phyloP scores from a whole-genome alignment of 768 basidiomycete species.

The Scleroderma bovista region DNA sequence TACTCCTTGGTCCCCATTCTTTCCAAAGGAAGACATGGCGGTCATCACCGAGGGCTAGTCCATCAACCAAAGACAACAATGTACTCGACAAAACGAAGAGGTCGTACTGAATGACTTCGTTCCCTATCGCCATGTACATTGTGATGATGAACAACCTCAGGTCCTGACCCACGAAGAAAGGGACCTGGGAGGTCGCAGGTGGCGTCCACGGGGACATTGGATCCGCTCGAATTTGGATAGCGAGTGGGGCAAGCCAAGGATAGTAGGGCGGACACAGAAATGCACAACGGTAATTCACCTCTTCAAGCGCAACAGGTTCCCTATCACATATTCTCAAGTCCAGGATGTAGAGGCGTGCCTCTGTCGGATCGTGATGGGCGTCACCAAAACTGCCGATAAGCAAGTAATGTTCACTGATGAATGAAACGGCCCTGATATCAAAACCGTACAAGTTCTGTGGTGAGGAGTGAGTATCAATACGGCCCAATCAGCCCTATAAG shows the following conservation, averaged over 20 bases:
- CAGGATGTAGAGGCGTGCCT: slow-evolving; percentile 32
- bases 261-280: slow-evolving; percentile 40
- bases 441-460: slow-evolving; percentile 23
- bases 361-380: slow-evolving; percentile 15
- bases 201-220: slow-evolving; percentile 45
- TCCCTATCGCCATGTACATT: slow-evolving; percentile 31
- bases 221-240: slow-evolving; percentile 47
- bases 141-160: slow-evolving; percentile 45
- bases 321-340: slow-evolving; percentile 33
- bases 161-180: slow-evolving; percentile 40
- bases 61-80: slow-evolving; percentile 24
- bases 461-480: slow-evolving; percentile 1
- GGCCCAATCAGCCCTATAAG: neutral
- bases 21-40: slow-evolving; percentile 37
- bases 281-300: slow-evolving; percentile 29
- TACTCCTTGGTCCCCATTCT: slow-evolving; percentile 46
- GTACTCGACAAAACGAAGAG: slow-evolving; percentile 41
- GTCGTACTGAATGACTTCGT: slow-evolving; percentile 28
- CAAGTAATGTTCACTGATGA: slow-evolving; percentile 37
- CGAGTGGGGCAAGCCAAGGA: slow-evolving; percentile 21
- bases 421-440: slow-evolving; percentile 36
- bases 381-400: slow-evolving; percentile 29
- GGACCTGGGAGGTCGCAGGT: slow-evolving; percentile 29
- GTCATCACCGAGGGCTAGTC: slow-evolving; percentile 10
- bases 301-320: slow-evolving; percentile 24